Base-by-base conservation (phyloP, 202 grass and related monocot species). In the Digitaria exilis region DNA sequence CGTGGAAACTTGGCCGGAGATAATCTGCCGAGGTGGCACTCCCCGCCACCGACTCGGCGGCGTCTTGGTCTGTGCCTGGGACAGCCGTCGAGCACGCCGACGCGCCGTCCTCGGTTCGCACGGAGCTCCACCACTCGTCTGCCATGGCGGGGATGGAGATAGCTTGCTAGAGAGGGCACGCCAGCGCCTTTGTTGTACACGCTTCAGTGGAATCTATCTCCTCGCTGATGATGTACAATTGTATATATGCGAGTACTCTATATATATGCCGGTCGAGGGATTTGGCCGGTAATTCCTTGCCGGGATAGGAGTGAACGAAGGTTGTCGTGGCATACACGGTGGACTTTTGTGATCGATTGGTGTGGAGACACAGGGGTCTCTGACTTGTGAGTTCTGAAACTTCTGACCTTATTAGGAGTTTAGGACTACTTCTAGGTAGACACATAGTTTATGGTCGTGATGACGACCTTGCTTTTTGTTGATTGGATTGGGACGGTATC, bases 121-220 rank as follows among this genome's bases (percentile, higher is more conserved):
- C 46, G 5, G 55, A 49, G 56, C 71, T 85, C 82, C 87, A 85
- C 77, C 87, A 76, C 45, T 85, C 87, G 5, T 85, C 82, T 9
- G 82, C 87, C 87, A 85, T 85, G 80, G 58, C 5, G 51, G 9
- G 6, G 0, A 19, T 21, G 6, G 3, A 11, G n/a, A 4, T 4
- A 51, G 18, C 21, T 16, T 16, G 6, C 9, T 37, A n/a, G 42
- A n/a, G 42, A 71, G 31, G 14, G 52, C 22, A 30, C 31, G 43
- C 1, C 54, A 44, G 29, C 25, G 14, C 14, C n/a, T 56, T 56
- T n/a, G 52, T 3, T 44, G 84, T 51, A 50, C 15, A 37, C 5
- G 35, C 21, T 4, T 11, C 41, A 25, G 32, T 25, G 26, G 35
- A 62, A 30, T 37, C 71, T 56, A 30, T 37, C 71, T 56, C 34